Conservation (phyloP, 1,284 basidiomycete genomes). For the Meripilus lineatus region DNA sequence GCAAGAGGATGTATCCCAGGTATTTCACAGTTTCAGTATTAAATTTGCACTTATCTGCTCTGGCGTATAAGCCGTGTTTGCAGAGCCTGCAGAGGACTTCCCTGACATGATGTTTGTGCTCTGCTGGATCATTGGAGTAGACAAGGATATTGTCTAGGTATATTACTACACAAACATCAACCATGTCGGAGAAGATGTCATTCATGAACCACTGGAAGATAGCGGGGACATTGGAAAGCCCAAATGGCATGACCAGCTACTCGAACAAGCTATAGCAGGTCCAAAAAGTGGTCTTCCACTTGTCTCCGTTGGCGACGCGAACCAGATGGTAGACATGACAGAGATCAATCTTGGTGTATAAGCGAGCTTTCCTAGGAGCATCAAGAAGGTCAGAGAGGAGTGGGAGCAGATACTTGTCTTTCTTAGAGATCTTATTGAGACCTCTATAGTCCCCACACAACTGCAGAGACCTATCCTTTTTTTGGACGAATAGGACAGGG, state of each 20-base stretch:
- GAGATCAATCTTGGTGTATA: constrained; percentile 31
- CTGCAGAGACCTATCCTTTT: constrained; percentile 36
- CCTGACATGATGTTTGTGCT: constrained; percentile 23
- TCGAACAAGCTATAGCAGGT: constrained; percentile 33
- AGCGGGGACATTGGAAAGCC: constrained; percentile 23
- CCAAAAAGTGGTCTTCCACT: constrained; percentile 33
- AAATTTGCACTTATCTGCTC: constrained; percentile 37
- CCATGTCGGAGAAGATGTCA: constrained; percentile 19
- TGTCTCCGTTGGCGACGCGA: constrained; percentile 24
- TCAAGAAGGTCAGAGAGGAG: constrained; percentile 34
- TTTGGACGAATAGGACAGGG: constrained; percentile 42
- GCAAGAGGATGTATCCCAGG: constrained; percentile 34
- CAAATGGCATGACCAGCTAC: constrained; percentile 33
- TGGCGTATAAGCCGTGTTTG: constrained; percentile 27
- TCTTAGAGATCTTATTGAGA: constrained; percentile 35
- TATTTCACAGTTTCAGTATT: constrained; percentile 28
- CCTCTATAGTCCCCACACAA: constrained; percentile 39
- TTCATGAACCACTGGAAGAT: constrained; percentile 22
- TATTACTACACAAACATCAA: constrained; percentile 16
- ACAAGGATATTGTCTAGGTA: constrained; percentile 25
- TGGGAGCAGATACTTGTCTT: constrained; percentile 36
- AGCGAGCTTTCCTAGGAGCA: constrained; percentile 16
- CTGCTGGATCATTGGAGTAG: constrained; percentile 15
- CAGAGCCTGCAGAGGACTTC: constrained; percentile 32
- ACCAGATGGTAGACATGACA: constrained; percentile 22